Base-by-base conservation (phyloP, 1,284 basidiomycete species). In the Ceratobasidium sp. region DNA sequence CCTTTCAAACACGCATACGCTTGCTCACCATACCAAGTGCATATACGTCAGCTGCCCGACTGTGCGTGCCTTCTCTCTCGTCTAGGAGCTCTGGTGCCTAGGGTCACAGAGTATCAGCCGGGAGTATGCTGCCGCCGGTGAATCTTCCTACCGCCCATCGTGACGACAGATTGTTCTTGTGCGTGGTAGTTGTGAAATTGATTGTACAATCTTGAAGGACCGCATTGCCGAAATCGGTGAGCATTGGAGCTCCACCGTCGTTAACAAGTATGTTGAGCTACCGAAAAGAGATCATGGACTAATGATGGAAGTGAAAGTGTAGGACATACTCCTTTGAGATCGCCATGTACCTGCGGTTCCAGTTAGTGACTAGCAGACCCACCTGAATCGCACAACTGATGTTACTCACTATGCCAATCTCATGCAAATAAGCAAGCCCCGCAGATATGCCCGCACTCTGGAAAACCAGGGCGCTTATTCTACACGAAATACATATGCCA, bases 151-250 rank as follows among this genome's bases (percentile, higher is more conserved):
- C 54, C 11, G 54, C 54, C 54, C 54, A 58, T 7, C 54, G 54
- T 34, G 19, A 5, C 29, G 54, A 31, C 16, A 58, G 13, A 19
- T 19, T 13, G 19, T 34, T 7, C 31, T 58, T 58, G 39, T 11
- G 19, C 19, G 62, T 48, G 11, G 62, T 64, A 6, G 19, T 6
- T 1, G 62, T 64, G 16, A 64, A 64, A 14, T 24, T 6, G 9
- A 64, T 22, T 14, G 62, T 64, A 14, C 62, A 19, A 27, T 64
- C 39, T 46, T 9, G 27, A 16, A 64, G 4, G 13, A 64, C 22
- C 11, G 62, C 41, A 41, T 43, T 64, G 2, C 62, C 62, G 24
- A 64, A 64, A 24, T 64, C 62, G 1, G 62, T 48, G 41, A 64
- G 62, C 11, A 64, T 19, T 19, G 62, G 39, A 5, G 22, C 24